Conservation (phyloP, 768 basidiomycete genomes). For the Neoboletus magnificus region DNA sequence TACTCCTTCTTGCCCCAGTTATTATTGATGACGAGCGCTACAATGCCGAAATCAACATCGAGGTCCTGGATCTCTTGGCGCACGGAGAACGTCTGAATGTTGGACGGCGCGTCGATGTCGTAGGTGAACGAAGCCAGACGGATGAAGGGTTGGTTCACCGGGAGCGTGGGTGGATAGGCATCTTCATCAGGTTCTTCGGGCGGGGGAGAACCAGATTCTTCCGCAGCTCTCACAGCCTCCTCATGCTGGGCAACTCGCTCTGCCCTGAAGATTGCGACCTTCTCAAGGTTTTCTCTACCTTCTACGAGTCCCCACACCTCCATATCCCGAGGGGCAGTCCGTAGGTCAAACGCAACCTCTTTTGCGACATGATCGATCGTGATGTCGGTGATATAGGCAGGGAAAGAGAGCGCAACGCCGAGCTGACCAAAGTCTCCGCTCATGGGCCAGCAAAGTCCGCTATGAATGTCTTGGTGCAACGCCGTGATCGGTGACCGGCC, state of each 20-base stretch:
- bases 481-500: conserved; percentile 86
- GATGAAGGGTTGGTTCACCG: conserved; percentile 47
- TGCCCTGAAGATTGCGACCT: conserved; percentile 53
- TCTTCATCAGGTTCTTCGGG: conserved; percentile 30
- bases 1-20: conserved; percentile 86
- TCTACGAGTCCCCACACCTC: conserved; percentile 92
- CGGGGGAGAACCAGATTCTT: conserved; percentile 24
- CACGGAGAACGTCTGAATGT: conserved; percentile 81
- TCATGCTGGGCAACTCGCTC: conserved; percentile 38
- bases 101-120: conserved; percentile 46
- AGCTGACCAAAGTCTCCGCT: conserved; percentile 73
- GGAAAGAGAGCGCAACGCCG: conserved; percentile 71
- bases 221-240: conserved; percentile 32
- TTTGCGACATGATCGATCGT: conserved; percentile 85
- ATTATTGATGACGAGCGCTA: conserved; percentile 72
- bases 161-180: conserved; percentile 49
- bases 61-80: conserved; percentile 62
- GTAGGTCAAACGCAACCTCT: conserved; percentile 79
- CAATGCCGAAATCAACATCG: conserved; percentile 80
- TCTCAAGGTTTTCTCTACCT: conserved; percentile 64
- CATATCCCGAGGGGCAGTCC: conserved; percentile 80
- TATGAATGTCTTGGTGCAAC: conserved; percentile 79
- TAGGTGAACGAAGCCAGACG: conserved; percentile 71
- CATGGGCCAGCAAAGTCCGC: conserved; percentile 95
- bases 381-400: conserved; percentile 56